Evolutionary conservation across 495 filamentous ascomycete genomes (phyloP).

Genomic region (Xylaria bambusicola): DNA sequence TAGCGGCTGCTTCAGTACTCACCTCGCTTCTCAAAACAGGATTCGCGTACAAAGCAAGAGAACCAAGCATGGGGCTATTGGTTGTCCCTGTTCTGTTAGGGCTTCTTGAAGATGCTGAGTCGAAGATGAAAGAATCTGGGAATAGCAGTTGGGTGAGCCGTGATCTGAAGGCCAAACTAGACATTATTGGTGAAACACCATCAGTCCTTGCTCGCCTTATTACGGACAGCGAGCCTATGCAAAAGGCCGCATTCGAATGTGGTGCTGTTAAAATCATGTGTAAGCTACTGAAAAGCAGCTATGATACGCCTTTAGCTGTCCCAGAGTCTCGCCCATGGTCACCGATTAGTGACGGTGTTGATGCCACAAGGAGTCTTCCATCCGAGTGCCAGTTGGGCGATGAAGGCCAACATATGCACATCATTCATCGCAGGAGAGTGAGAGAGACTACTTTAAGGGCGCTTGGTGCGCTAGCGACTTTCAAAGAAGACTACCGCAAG

Average conservation of each 20-base stretch:
- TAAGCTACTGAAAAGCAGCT: constrained; percentile 71
- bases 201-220: constrained; percentile 76
- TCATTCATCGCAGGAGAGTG: constrained; percentile 73
- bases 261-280: constrained; percentile 71
- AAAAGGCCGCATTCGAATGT: constrained; percentile 81
- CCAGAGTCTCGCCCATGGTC: constrained; percentile 47
- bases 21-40: constrained; percentile 73
- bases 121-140: constrained; percentile 39
- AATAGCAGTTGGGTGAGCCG: constrained; percentile 33
- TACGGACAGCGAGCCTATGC: constrained; percentile 71
- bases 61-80: constrained; percentile 63
- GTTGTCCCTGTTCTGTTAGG: constrained; percentile 72
- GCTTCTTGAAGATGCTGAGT: constrained; percentile 59
- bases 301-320: constrained; percentile 49
- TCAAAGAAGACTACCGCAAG: constrained; percentile 85
- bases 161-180: constrained; percentile 42
- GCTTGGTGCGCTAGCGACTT: constrained; percentile 73
- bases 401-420: constrained; percentile 61
- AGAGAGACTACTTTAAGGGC: constrained; percentile 78
- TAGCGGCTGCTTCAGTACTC: constrained; percentile 80
- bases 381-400: constrained; percentile 54
- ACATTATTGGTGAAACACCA: constrained; percentile 69
- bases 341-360: constrained; percentile 26
- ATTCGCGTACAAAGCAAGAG: constrained; percentile 62
- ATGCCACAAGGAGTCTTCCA: constrained; percentile 19